These are phyloP conservation scores for Microbotryum silenes-acaulis DNA, from an alignment of 1,284 basidiomycete species.

Conservation along the genomic window DNA sequence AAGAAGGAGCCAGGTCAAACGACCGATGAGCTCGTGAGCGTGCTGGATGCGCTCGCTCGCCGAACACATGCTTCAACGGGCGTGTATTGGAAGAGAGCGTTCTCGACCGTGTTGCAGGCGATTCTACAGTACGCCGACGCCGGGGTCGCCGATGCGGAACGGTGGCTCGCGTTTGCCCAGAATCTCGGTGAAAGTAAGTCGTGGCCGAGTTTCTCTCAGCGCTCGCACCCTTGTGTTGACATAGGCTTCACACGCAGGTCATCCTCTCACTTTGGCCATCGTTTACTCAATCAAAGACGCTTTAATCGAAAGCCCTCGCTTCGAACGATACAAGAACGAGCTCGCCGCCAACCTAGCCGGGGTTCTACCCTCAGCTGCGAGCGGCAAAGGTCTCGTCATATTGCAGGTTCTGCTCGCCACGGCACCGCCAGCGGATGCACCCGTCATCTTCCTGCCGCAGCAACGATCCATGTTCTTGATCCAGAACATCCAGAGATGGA, in stretches of 20 bases:
- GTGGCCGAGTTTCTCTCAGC: neutral
- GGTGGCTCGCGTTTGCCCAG: constrained; percentile 64
- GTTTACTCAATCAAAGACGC: constrained; percentile 55
- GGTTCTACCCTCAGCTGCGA: constrained; percentile 56
- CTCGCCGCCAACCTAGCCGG: constrained; percentile 71
- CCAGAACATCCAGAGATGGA: constrained; percentile 77
- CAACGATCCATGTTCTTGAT: constrained; percentile 82
- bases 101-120: constrained; percentile 52
- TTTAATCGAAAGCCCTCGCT: constrained; percentile 59
- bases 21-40: constrained; percentile 14
- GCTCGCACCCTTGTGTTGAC: neutral
- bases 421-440: constrained; percentile 70
- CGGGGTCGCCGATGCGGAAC: constrained; percentile 58
- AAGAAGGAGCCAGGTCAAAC: constrained; percentile 4
- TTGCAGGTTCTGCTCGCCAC: constrained; percentile 65
- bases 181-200: constrained; percentile 55
- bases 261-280: constrained; percentile 59
- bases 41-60: constrained; percentile 23
- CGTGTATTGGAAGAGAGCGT: constrained; percentile 55
- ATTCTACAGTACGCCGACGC: constrained; percentile 52
- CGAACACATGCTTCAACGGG: constrained; percentile 29
- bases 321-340: constrained; percentile 82
- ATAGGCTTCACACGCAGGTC: constrained; percentile 47
- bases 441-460: constrained; percentile 77
- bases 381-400: constrained; percentile 58